A percentile compares a stretch with the other conserved stretches of the same genome.
phyloP scores from a whole-genome alignment of 805 yeast genomes.

The Metschnikowia cerradonensis region DNA sequence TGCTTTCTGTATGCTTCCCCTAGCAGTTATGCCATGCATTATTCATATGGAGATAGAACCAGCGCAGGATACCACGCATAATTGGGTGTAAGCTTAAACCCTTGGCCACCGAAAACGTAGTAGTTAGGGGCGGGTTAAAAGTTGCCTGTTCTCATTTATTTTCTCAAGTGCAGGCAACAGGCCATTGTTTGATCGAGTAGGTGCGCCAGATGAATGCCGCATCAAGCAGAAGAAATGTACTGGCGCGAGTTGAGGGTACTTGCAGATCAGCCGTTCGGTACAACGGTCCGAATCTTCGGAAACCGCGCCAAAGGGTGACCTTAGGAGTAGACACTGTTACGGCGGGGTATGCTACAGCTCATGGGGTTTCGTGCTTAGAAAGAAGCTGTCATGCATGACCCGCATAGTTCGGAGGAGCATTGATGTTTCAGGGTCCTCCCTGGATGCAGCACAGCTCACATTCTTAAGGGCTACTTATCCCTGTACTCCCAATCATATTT shows the following conservation, averaged over 20 bases:
- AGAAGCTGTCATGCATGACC: background rate
- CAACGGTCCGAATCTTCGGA: background rate
- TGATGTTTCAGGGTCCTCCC: background rate
- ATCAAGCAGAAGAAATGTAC: background rate
- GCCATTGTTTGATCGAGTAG: background rate
- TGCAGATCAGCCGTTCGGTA: conserved; percentile 1
- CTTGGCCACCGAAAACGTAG: background rate
- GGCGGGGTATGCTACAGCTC: background rate
- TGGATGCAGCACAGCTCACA: background rate
- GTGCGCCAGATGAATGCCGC: conserved; percentile 1
- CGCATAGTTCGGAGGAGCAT: background rate
- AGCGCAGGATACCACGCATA: conserved; percentile 1
- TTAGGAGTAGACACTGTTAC: background rate
- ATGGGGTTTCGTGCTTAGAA: background rate
- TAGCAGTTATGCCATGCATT: background rate
- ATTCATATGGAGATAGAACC: background rate
- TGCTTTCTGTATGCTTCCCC: background rate
- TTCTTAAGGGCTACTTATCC: background rate
- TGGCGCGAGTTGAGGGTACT: background rate
- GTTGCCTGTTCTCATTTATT: background rate
- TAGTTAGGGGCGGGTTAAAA: background rate
- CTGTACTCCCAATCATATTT: background rate
- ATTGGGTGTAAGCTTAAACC: background rate
- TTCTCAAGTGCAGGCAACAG: background rate
- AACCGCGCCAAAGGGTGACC: background rate